Percentiles rank a stretch among this genome's conserved stretches.
phyloP scores from a whole-genome alignment of 208 protist species.

The Acanthamoeba castellanii region DNA sequence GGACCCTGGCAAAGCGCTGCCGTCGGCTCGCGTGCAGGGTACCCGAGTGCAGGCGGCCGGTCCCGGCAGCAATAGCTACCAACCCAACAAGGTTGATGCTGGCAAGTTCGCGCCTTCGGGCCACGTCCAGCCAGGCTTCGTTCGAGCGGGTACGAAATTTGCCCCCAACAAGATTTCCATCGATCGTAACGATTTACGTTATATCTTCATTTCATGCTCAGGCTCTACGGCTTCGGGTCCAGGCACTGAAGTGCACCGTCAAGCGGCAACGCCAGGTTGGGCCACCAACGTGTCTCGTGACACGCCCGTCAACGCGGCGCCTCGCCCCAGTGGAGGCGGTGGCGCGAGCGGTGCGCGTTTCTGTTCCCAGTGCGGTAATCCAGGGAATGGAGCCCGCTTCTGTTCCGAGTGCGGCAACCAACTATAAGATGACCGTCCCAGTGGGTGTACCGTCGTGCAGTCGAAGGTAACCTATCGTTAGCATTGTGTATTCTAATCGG shows the following conservation, averaged over 20 bases:
- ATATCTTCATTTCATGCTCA: background rate
- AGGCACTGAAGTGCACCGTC: constrained; percentile 2
- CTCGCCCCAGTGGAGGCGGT: background rate
- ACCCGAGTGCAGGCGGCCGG: constrained; percentile 19
- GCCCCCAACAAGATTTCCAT: background rate
- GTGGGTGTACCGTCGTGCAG: background rate
- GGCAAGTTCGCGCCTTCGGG: constrained; percentile 45
- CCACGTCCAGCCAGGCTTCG: background rate
- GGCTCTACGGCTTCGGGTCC: constrained; percentile 24
- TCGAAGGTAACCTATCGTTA: background rate
- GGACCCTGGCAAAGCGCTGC: constrained; percentile 20
- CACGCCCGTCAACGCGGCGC: background rate
- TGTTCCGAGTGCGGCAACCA: constrained; percentile 56
- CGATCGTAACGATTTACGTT: background rate
- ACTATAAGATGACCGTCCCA: background rate
- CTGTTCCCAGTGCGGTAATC: constrained; percentile 19
- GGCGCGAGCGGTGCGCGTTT: background rate
- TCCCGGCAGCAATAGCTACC: constrained; percentile 44
- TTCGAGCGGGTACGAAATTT: constrained; percentile 28
- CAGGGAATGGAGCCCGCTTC: background rate
- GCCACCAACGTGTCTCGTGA: background rate
- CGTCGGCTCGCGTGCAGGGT: constrained; percentile 19
- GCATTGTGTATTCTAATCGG: too few relatives aligned
- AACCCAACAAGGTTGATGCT: constrained; percentile 37
- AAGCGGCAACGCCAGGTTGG: background rate